Base-by-base conservation (phyloP, 495 filamentous ascomycete genomes). In the Penicillium desertorum region DNA sequence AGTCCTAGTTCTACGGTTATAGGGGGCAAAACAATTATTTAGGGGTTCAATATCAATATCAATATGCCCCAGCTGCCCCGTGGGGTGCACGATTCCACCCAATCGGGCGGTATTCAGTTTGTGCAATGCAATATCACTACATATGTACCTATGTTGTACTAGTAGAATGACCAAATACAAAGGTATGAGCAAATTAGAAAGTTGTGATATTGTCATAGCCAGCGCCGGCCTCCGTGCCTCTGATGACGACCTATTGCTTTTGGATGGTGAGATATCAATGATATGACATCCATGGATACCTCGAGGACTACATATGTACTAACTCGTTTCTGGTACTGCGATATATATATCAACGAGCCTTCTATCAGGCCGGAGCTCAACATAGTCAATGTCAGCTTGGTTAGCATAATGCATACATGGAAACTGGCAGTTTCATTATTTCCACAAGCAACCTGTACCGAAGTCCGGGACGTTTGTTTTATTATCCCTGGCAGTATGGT, bases 361-460 rank as follows among this genome's bases (percentile, higher is more conserved):
- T 11, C 34, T 36, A 14, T 16, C 34, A 16, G 14, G 4, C 34
- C 12, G 12, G 12, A 16, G 14, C 5, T 6, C 23, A 16, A 36
- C 12, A 16, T 36, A 2, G 32, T 36, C 32, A 36, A 36, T 2
- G 4, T 6, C 34, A 36, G 14, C 34, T 36, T 36, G 32, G 6
- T 36, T 36, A 1, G 34, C 34, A 16, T 14, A 36, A 25, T 36
- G 12, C 16, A 36, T 36, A 75, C 71, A 5, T 68, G 62, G 61
- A 36, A 77, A 77, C 54, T 79, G n/a, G 74, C 75, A 1, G 53
- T 29, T 79, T 1, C 72, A 77, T 54, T 75, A 77, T 49, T 77
- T 79, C 61, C 61, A 68, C 19, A 66, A 71, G 39, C 70, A 73
- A 49, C 66, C 66, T 0, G 64, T 56, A 62, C 58, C 34, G 57